Base-by-base conservation (phyloP, 129 eudicot species). In the Tanacetum coccineum region DNA sequence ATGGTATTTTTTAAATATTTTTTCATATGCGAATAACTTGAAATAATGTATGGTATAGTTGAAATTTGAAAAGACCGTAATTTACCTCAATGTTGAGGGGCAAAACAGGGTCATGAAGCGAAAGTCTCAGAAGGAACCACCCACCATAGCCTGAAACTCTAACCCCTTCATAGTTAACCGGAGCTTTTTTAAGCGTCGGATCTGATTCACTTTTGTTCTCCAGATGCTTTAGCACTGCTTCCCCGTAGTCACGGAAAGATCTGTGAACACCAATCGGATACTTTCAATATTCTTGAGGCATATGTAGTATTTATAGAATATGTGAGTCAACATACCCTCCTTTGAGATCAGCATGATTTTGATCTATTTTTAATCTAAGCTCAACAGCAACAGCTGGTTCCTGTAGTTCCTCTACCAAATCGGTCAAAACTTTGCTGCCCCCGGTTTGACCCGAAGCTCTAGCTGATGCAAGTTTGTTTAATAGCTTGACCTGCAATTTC, bases 31-130 rank as follows among this genome's bases (percentile, higher is more conserved):
- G 9, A 2, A 56, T 18, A 63, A 56, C 52, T 26, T 30, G 4
- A 65, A 20, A 32, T n/a, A n/a, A n/a, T n/a, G n/a, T n/a, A n/a
- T n/a, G n/a, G n/a, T n/a, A n/a, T n/a, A n/a, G 70, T 13, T 8
- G 21, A 64, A 36, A 30, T 28, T 3, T 6, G 42, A 6, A 36
- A 8, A 36, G 10, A 12, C 9, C 52, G 20, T 4, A 13, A 30
- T 1, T 56, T 77, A 93, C 99, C 99, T 93, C 99, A 12, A 93
- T 93, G 77, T 93, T 93, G 30, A 93, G 99, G 65, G 99, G 99
- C 64, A 93, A 79, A 52, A 93, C 99, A 20, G 99, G 99, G 82
- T 93, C 99, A 67, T 93, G 99, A 67, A 93, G 96, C 3, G 99
- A 93, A 59, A 93, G 96, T 71, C 99, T 82, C 62, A 93, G 77